These are phyloP conservation scores for Naganishia albida DNA, from an alignment of 1,284 basidiomycete genomes.

Conservation along the genomic window DNA sequence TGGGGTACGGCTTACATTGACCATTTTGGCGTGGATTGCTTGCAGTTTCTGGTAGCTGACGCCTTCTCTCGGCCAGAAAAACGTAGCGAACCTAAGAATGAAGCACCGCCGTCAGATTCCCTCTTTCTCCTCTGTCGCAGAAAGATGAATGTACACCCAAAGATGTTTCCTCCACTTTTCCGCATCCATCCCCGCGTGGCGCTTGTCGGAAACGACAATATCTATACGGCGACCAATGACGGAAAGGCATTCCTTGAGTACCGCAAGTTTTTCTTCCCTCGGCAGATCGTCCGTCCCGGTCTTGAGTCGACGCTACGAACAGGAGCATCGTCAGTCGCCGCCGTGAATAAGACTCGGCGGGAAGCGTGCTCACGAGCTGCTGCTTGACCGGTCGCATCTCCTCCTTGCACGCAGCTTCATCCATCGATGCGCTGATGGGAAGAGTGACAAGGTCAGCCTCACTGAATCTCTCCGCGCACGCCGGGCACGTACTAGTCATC, in stretches of 20 bases:
- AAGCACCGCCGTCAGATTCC: constrained; percentile 27
- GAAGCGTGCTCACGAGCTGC: constrained; percentile 68
- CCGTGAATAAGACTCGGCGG: constrained; percentile 2
- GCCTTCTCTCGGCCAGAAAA: constrained; percentile 93
- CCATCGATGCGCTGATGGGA: constrained; percentile 80
- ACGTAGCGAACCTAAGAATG: constrained; percentile 72
- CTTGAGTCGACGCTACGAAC: constrained; percentile 86
- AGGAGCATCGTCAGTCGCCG: constrained; percentile 7
- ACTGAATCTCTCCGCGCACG: constrained; percentile 18
- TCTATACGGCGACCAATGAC: constrained; percentile 94
- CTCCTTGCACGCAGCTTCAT: constrained; percentile 92
- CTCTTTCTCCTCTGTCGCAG: background rate
- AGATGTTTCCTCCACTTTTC: constrained; percentile 89
- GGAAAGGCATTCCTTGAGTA: constrained; percentile 91
- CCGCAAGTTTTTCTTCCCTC: constrained; percentile 90
- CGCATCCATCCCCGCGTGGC: constrained; percentile 71
- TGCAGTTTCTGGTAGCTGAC: constrained; percentile 87
- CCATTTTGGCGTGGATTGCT: constrained; percentile 91
- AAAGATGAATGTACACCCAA: constrained; percentile 73
- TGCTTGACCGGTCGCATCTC: constrained; percentile 94
- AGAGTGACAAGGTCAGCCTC: constrained; percentile 32
- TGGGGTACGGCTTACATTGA: constrained; percentile 52
- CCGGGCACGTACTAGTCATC: constrained; percentile 61
- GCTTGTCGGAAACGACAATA: constrained; percentile 72
- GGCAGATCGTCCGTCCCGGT: constrained; percentile 87